Base-by-base conservation (phyloP, 495 filamentous ascomycete species). In the Aspergillus cavernicola region DNA sequence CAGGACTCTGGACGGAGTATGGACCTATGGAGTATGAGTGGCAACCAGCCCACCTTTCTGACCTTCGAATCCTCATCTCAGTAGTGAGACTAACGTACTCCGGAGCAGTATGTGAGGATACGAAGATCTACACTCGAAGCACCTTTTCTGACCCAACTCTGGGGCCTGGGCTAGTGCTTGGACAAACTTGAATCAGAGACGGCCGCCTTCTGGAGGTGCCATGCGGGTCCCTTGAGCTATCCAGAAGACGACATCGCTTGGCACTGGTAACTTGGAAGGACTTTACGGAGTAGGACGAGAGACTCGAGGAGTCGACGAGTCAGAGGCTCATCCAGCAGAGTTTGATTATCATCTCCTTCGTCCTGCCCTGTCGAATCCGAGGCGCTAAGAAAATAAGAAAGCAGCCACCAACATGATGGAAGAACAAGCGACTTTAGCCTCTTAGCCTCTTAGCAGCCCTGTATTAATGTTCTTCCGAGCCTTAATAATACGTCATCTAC, bases 361-460 rank as follows among this genome's bases (percentile, higher is more conserved):
- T 10, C 40, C 40, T 12, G 22, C 10, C 40, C 40, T 28, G 40
- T 26, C 40, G 40, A n/a, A 28, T 9, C 23, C 15, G n/a, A 46
- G 42, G 28, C 42, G 28, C 42, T 46, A 46, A 46, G 42, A 10
- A 31, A 22, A 18, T 46, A 46, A 46, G 42, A 46, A 40, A 19
- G 23, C 42, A 29, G 42, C 42, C 42, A 46, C 42, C 40, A 24
- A 4, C 24, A 28, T 28, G 4, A 28, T 28, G n/a, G n/a, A n/a
- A n/a, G n/a, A n/a, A n/a, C n/a, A n/a, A n/a, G n/a, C n/a, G n/a
- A n/a, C n/a, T n/a, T n/a, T n/a, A n/a, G n/a, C n/a, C n/a, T n/a
- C n/a, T n/a, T n/a, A n/a, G n/a, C n/a, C n/a, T n/a, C n/a, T n/a
- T n/a, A n/a, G n/a, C n/a, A n/a, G n/a, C n/a, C n/a, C 24, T 28